Evolutionary conservation across 305 asterid genomes (phyloP), one percentile per base, ranked within the genome.

Genomic region (Rubia tinctorum): DNA sequence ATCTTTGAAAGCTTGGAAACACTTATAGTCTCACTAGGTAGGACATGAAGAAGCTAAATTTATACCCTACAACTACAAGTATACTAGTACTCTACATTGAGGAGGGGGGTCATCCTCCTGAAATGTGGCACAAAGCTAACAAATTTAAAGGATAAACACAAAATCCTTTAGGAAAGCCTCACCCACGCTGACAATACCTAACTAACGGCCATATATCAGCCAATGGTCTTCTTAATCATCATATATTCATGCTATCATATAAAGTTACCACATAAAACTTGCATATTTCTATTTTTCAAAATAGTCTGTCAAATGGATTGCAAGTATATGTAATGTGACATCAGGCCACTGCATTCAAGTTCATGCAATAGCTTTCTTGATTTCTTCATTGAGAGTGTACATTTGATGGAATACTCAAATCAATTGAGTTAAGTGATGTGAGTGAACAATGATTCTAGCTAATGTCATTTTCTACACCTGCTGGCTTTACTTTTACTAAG

Each of bases 401-500:
- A 18, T 18, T 43, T 20, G 8, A 68, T 49, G 59, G 23, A 53
- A 8, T 27, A 69, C 44, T 63, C 37, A 18, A 59, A 44, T 49
- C 39, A 7, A 7, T 22, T 55, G 43, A 69, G 25, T 23, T 53
- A 55, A 37, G 56, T 12, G 42, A 39, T 71, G 34, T 13, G 22
- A 40, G 12, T 20, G 8, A 7, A 20, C 20, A 18, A 66, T 27
- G 45, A 18, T 63, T 66, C 23, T 22, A 4, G 61, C 37, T 47
- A n/a, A 58, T 64, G 47, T 27, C 34, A 42, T 64, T 56, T 23
- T 63, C 69, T 59, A 42, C 27, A 56, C 76, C 87, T 78, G 82
- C 90, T 91, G 98, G 98, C 96, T 73, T 78, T 93, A 61, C 80
- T 93, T 82, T 83, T 91, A 81, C 77, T 90, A 75, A 96, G 98